Percentiles rank a stretch among this genome's conserved stretches.
These are phyloP conservation scores for Volutella citrinella DNA, from an alignment of 2,329 filamentous ascomycete species.

Conservation along the genomic window DNA sequence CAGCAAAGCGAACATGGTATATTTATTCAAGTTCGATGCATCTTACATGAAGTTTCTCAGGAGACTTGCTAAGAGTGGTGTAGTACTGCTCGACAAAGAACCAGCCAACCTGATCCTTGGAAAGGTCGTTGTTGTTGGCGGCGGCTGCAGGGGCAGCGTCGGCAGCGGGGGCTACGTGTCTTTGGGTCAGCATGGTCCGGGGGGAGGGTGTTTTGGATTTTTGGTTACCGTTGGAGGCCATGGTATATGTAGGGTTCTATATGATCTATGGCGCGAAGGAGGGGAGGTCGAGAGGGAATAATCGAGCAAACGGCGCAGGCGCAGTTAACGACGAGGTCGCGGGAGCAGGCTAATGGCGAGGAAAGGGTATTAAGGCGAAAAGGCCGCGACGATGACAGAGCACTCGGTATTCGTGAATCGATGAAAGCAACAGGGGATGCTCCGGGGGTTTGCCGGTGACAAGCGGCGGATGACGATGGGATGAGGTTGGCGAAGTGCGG, in stretches of 20 bases:
- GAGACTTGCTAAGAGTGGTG: constrained; percentile 90
- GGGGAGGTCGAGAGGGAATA: constrained; percentile 16
- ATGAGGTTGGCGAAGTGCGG: constrained; percentile 15
- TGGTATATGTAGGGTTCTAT: constrained; percentile 30
- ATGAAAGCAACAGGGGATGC: too few species aligned
- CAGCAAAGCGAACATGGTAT: constrained; percentile 3
- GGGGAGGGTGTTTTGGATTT: too few species aligned
- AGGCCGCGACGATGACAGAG: too few species aligned
- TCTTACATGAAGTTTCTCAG: constrained; percentile 83
- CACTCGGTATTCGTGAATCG: too few species aligned
- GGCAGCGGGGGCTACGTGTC: constrained; percentile 31
- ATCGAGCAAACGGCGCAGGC: constrained; percentile 14
- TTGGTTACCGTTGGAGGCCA: constrained; percentile 59
- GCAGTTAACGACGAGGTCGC: too few species aligned
- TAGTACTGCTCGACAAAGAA: constrained; percentile 99
- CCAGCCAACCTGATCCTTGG: constrained; percentile 97
- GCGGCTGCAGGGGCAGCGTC: constrained; percentile 32
- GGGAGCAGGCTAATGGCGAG: constrained; percentile 16
- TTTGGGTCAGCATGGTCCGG: too few species aligned
- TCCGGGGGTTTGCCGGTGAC: constrained; percentile 8
- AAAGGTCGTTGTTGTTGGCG: constrained; percentile 46
- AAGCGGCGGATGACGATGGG: constrained; percentile 15
- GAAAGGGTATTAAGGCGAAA: constrained; percentile 7
- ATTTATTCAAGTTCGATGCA: not conserved
- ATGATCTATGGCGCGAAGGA: constrained; percentile 6